Conservation (phyloP, 2,329 filamentous ascomycete species). For the Aureobasidium sp. region DNA sequence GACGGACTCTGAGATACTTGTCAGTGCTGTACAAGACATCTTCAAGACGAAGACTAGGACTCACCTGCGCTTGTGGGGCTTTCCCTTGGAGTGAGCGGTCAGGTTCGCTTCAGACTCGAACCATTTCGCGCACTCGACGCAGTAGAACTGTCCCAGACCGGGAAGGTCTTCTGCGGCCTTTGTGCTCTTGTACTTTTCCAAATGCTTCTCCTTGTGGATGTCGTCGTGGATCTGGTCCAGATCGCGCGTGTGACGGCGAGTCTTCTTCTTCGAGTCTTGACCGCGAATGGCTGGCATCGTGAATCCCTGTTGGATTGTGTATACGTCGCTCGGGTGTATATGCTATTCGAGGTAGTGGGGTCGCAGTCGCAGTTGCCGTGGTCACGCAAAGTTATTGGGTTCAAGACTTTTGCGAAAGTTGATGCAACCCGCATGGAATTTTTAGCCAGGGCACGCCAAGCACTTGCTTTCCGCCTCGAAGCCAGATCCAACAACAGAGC, state of each 20-base stretch:
- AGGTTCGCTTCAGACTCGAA: conserved; percentile 80
- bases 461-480: not conserved
- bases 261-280: conserved; percentile 42
- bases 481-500: not conserved
- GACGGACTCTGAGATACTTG: conserved; percentile 56
- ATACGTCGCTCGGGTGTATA: not conserved
- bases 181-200: conserved; percentile 66
- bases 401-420: not conserved
- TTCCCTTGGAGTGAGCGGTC: conserved; percentile 68
- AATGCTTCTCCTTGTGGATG: conserved; percentile 67
- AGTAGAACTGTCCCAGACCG: conserved; percentile 78
- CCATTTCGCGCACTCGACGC: conserved; percentile 90
- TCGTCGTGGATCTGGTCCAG: conserved; percentile 88
- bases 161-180: conserved; percentile 83
- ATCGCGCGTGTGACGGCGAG: conserved; percentile 55
- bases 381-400: not conserved
- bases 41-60: conserved; percentile 14
- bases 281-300: conserved; percentile 44
- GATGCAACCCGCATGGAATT: not conserved
- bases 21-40: not conserved
- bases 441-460: not conserved
- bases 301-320: not conserved
- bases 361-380: not conserved
- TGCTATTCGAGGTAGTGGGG: not conserved
- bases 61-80: conserved; percentile 86